Conservation (phyloP, 2,329 filamentous ascomycete genomes). For the Thielaviopsis ethacetica region DNA sequence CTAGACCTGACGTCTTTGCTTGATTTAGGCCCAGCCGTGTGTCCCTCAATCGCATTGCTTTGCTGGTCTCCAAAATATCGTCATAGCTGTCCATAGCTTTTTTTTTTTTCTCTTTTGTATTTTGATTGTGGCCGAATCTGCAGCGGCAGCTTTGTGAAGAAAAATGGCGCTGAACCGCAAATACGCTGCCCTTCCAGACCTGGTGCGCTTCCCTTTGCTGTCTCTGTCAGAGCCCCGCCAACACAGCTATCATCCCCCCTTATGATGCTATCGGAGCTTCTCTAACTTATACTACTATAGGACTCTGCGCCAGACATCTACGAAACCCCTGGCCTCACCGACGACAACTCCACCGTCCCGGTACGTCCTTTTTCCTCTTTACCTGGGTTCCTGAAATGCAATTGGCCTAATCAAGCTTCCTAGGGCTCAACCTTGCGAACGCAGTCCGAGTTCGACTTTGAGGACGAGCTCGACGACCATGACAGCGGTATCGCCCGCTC, state of each 20-base stretch:
- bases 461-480: constrained; percentile 46
- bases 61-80: not conserved
- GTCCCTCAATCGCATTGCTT: not conserved
- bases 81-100: not conserved
- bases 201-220: constrained; percentile 34
- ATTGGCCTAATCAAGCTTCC: not conserved
- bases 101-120: not conserved
- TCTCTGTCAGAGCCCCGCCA: constrained; percentile 11
- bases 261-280: not conserved
- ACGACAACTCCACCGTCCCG: constrained; percentile 73
- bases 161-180: constrained; percentile 62
- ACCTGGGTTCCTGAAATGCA: not conserved
- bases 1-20: not conserved
- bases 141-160: not conserved
- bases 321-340: constrained; percentile 84
- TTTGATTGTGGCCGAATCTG: not conserved
- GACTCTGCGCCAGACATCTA: constrained; percentile 91
- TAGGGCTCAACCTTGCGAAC: constrained; percentile 40
- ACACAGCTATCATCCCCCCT: not conserved
- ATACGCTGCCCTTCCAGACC: constrained; percentile 64
- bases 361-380: constrained; percentile 30
- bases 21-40: not conserved
- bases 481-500: constrained; percentile 56
- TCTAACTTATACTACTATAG: constrained; percentile 26
- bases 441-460: constrained; percentile 45